These are phyloP conservation scores for Phyllosticta paracitricarpa DNA, from an alignment of 2,329 filamentous ascomycete genomes.

Conservation along the genomic window DNA sequence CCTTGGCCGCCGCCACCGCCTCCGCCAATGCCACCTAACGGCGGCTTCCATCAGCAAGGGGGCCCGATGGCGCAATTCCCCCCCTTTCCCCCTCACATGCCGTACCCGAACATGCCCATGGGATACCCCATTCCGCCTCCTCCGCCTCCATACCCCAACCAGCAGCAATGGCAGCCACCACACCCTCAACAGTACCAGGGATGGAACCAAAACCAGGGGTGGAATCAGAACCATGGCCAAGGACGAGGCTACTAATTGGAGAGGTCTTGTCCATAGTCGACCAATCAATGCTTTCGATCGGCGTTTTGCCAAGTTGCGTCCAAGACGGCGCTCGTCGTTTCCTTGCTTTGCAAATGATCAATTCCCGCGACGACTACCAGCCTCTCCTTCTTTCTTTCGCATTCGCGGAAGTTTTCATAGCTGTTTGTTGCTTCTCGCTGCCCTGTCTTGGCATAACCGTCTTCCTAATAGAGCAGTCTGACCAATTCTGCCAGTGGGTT, in stretches of 20 bases:
- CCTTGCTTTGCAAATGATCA: neutral
- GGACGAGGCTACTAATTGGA: neutral
- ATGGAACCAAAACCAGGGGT: neutral
- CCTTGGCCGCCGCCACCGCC: conserved; percentile 10
- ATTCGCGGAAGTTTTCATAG: neutral
- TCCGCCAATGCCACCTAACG: conserved; percentile 1
- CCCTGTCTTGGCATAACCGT: neutral
- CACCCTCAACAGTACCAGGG: neutral
- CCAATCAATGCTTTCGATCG: neutral
- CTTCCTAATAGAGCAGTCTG: too few relatives aligned
- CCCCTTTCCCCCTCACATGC: conserved; percentile 1
- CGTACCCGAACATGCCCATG: conserved; percentile 3
- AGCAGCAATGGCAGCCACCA: conserved; percentile 1
- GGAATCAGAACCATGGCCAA: neutral
- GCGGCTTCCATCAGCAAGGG: neutral
- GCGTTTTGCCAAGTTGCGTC: neutral
- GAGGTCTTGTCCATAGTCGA: neutral
- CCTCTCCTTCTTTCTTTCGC: neutral
- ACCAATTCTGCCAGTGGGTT: too few relatives aligned
- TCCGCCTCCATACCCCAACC: conserved; percentile 1
- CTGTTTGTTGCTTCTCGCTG: too few relatives aligned
- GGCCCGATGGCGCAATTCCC: neutral
- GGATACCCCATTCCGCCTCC: conserved; percentile 4
- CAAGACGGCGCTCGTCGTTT: neutral
- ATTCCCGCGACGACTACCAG: neutral